These are phyloP conservation scores for Chlorella sp. DNA, from an alignment of 139 green algal genomes.

Conservation along the genomic window DNA sequence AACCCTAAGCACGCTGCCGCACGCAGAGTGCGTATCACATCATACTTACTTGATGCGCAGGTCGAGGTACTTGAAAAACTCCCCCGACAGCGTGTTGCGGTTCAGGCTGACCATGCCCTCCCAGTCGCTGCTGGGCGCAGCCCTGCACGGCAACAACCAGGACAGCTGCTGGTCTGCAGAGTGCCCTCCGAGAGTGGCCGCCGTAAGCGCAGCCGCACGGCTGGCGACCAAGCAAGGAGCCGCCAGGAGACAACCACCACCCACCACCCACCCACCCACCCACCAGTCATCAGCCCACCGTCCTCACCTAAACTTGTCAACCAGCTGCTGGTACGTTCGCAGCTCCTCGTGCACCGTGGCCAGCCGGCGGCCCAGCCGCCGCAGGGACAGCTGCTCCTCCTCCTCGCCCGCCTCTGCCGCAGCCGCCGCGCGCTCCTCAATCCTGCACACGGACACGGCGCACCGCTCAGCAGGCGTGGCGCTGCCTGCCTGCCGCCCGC, in stretches of 20 bases:
- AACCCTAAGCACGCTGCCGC: background rate
- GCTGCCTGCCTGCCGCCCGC: no score
- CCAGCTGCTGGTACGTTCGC: slow-evolving; percentile 36
- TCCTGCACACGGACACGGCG: slow-evolving; percentile 17
- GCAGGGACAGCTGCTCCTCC: slow-evolving; percentile 41
- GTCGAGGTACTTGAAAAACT: slow-evolving; percentile 70
- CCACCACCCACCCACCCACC: background rate
- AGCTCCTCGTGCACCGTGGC: slow-evolving; percentile 57
- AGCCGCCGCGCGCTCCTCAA: slow-evolving; percentile 42
- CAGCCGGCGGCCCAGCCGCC: slow-evolving; percentile 41
- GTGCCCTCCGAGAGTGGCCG: no score
- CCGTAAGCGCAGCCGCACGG: no score
- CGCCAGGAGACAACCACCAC: background rate
- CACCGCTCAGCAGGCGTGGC: no score
- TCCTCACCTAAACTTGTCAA: slow-evolving; percentile 39
- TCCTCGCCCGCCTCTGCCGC: slow-evolving; percentile 5
- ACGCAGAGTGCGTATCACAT: background rate
- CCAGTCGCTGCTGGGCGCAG: slow-evolving; percentile 45
- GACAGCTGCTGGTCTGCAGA: no score
- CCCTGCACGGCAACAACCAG: background rate
- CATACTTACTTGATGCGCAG: slow-evolving; percentile 22
- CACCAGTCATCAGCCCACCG: no score
- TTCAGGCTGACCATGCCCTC: slow-evolving; percentile 56
- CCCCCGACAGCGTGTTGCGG: slow-evolving; percentile 39
- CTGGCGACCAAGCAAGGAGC: background rate